Base-by-base conservation (phyloP, 2,329 filamentous ascomycete genomes). In the Pseudogymnoascus sp. region DNA sequence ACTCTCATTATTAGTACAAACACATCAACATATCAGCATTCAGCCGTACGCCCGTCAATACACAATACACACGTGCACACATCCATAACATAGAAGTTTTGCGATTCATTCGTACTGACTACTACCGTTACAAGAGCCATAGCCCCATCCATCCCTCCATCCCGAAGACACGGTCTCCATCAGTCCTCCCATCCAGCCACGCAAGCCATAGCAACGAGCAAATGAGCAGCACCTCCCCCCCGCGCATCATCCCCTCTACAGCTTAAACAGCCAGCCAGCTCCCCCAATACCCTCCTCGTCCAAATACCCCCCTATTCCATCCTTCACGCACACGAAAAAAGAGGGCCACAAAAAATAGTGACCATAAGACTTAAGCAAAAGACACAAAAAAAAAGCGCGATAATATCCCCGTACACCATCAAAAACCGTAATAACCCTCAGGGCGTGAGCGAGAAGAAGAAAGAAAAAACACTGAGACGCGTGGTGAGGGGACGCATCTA, bases 401-500 rank as follows among this genome's bases (percentile, higher is more conserved):
- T 50, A 50, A 50, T 50, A 50, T 50, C 41, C 41, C 41, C 41
- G 41, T 50, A 50, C 41, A 50, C 41, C 41, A 50, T 50, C 41
- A 50, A 50, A 50, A 50, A 50, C 41, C 41, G 41, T 50, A 50
- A 50, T 50, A 50, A 50, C 41, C 41, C 41, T 50, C 22, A 50
- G 14, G 41, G 22, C 22, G 41, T 50, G 41, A 50, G 41, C n/a
- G 41, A 47, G 41, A 47, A 47, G 20, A 47, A 15, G 12, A 20
- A 18, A 15, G 28, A 15, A 47, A 50, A 11, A 6, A 11, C n/a
- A n/a, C n/a, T n/a, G 14, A 11, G 14, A 14, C 11, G 5, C 7
- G 9, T 15, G 41, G 15, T 14, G 41, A 22, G 22, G 9, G 14
- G 14, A 30, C 30, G 68, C 35, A 72, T 66, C 62, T 72, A 75